Base-by-base conservation (phyloP, 139 green algal genomes). In the Monoraphidium neglectum region DNA sequence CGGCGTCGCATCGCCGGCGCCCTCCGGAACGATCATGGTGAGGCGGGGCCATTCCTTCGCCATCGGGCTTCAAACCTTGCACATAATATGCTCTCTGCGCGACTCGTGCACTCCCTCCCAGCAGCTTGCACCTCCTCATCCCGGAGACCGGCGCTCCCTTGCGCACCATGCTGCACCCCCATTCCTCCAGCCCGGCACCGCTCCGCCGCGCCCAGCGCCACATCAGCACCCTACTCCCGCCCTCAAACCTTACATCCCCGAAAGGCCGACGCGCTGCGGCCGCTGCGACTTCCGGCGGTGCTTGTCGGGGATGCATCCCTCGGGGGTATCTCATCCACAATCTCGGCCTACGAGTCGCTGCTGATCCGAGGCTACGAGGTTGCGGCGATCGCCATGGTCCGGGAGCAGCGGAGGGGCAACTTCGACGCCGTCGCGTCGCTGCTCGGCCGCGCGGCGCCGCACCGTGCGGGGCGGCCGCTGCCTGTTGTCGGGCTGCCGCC, bases 271-370 rank as follows among this genome's bases (percentile, higher is more conserved):
- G 59, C 89, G 33, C 87, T 93, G 66, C 88, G 93, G 32, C 77
- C 89, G 1, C 85, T 98, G 47, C 79, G 92, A 30, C 87, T 98
- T 46, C 96, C 96, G 0, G 87, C 76, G 3, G 33, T 99, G 13
- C 86, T 99, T 5, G 92, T 99, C 10, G 96, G 93, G 2, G 94
- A 98, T 69, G 80, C 89, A 2, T 75, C 86, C 0, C 88, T 99
- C 37, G 96, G 96, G 0, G 96, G 96, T 69, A 98, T 99, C 79
- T 96, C 92, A 13, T 84, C 87, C 64, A 99, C 94, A 3, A 77
- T 98, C 3, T 82, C 90, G 0, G 88, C 94, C 0, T 89, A 92
- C 30, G 96, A 99, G 53, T 89, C 76, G 24, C 86, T 97, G 43
- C 28, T 85, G 62, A 32, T 90, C 37, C 72, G 96, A 4, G 96